Percentiles rank a stretch among this genome's conserved stretches.
These are phyloP conservation scores for Hyaloscypha variabilis DNA, from an alignment of 495 filamentous ascomycete species.

Conservation along the genomic window DNA sequence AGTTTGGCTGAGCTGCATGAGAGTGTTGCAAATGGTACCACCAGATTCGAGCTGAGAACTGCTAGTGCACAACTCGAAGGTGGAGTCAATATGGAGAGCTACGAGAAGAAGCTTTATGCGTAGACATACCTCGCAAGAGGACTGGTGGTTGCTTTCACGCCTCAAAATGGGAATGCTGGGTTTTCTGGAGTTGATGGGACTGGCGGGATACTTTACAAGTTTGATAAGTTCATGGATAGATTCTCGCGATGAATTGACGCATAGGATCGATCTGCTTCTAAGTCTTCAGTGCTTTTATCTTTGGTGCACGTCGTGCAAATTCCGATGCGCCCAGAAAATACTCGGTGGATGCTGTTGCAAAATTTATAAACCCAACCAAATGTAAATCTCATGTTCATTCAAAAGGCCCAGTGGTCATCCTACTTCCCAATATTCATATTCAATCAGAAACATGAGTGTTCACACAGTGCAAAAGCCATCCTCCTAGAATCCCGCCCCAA, in stretches of 20 bases:
- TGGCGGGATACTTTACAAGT: neutral
- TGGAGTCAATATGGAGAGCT: slow-evolving; percentile 95
- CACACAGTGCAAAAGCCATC: neutral
- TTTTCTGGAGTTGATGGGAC: neutral
- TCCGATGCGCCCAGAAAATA: neutral
- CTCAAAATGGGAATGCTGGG: slow-evolving; percentile 11
- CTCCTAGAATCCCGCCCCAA: neutral
- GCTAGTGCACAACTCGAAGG: slow-evolving; percentile 95
- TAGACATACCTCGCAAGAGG: slow-evolving; percentile 42
- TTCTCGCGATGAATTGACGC: neutral
- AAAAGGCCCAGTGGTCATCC: neutral
- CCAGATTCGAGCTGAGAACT: slow-evolving; percentile 92
- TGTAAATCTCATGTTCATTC: neutral
- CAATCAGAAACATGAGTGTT: neutral
- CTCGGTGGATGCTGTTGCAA: neutral
- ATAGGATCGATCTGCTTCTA: neutral
- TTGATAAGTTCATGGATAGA: neutral
- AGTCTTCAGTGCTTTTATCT: neutral
- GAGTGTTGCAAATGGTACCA: slow-evolving; percentile 71
- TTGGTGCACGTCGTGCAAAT: neutral
- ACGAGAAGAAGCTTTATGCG: slow-evolving; percentile 98
- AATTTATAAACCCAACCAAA: neutral
- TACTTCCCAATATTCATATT: neutral
- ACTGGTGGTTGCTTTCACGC: neutral
- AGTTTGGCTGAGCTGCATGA: slow-evolving; percentile 77